phyloP scores from a whole-genome alignment of 140 eudicot genomes.

The Bidens hawaiensis region DNA sequence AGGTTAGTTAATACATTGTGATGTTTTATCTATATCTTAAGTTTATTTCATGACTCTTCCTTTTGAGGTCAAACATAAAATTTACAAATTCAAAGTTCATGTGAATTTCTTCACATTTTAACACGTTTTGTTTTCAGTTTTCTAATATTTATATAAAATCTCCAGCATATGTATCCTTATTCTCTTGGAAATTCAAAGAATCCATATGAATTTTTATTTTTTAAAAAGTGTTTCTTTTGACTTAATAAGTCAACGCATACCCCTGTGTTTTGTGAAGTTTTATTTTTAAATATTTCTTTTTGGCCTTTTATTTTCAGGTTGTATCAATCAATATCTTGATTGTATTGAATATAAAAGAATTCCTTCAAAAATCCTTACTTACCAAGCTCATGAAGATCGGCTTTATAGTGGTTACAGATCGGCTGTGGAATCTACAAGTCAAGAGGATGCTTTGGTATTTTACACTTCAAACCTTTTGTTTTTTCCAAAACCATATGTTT shows the following conservation, averaged over 20 bases:
- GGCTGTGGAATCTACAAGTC: constrained; percentile 65
- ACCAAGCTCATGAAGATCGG: constrained; percentile 62
- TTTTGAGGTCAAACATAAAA: constrained; percentile 9
- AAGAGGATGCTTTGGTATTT: constrained; percentile 74
- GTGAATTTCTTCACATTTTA: not conserved
- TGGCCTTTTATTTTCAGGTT: constrained; percentile 40
- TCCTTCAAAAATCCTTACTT: constrained; percentile 59
- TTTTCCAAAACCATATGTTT: not conserved
- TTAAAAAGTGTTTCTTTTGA: not conserved
- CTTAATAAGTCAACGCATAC: not conserved
- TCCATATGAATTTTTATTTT: constrained; percentile 2
- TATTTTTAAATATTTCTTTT: not conserved
- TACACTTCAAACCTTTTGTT: constrained; percentile 2
- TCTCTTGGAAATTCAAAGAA: not conserved
- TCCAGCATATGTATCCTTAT: not conserved
- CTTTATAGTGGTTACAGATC: constrained; percentile 70
- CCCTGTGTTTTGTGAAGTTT: not conserved
- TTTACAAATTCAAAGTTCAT: not conserved
- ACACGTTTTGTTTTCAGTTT: not conserved
- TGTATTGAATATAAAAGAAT: constrained; percentile 61
- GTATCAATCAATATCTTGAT: constrained; percentile 62
- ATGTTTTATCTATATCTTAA: not conserved
- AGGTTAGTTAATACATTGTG: constrained; percentile 48
- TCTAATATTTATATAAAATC: not conserved
- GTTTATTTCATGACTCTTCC: not conserved